phyloP scores from a whole-genome alignment of 2,329 filamentous ascomycete genomes.

The Nemania serpens region DNA sequence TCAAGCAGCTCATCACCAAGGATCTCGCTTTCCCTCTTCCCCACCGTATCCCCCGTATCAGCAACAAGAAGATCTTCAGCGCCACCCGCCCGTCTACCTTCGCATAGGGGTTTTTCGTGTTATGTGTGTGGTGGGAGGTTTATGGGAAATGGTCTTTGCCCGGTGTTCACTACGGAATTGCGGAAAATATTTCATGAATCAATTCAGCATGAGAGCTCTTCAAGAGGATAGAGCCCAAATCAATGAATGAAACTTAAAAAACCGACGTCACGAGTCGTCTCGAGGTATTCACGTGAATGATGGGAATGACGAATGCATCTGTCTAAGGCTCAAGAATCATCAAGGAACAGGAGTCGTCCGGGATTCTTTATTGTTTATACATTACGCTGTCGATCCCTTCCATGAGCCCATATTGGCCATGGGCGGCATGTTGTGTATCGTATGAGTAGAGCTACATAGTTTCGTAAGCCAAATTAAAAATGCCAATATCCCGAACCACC shows the following conservation, averaged over 20 bases:
- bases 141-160: constrained; percentile 55
- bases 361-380: constrained; percentile 4
- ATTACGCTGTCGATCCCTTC: constrained; percentile 2
- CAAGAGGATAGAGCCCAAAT: constrained; percentile 41
- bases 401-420: background rate
- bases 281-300: constrained; percentile 10
- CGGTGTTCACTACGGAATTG: constrained; percentile 64
- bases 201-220: constrained; percentile 57
- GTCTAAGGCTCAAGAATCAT: background rate
- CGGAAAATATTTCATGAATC: constrained; percentile 63
- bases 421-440: background rate
- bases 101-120: constrained; percentile 70
- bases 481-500: background rate
- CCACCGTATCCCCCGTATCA: constrained; percentile 86
- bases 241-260: constrained; percentile 38
- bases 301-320: background rate
- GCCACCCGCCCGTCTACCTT: constrained; percentile 95
- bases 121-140: constrained; percentile 44
- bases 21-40: constrained; percentile 97
- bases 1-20: constrained; percentile 97
- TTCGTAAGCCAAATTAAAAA: constrained; percentile 1
- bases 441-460: constrained; percentile 20
- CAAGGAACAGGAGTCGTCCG: background rate
- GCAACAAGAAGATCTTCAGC: constrained; percentile 89
- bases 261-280: constrained; percentile 7